Evolutionary conservation across 2,329 filamentous ascomycete species (phyloP).

Genomic region (Chaetomiaceae sp.): DNA sequence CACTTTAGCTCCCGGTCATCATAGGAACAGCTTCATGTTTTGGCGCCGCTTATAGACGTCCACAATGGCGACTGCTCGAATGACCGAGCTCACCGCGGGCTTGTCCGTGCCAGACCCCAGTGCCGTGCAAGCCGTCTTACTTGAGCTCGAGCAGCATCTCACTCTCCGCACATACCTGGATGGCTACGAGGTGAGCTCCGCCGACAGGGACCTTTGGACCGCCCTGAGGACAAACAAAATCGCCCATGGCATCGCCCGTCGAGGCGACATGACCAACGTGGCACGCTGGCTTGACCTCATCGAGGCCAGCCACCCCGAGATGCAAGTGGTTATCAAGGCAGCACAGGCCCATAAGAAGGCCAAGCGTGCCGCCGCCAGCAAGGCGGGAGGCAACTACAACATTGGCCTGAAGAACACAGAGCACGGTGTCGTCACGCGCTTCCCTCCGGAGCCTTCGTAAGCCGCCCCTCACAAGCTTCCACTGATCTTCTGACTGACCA

Average conservation of each 20-base stretch:
- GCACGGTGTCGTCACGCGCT: conserved; percentile 5
- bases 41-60: no score
- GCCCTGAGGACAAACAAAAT: background rate
- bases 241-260: conserved; percentile 1
- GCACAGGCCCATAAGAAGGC: background rate
- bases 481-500: background rate
- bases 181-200: background rate
- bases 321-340: conserved; percentile 3
- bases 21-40: no score
- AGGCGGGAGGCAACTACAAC: conserved; percentile 7
- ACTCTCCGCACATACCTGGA: conserved; percentile 4
- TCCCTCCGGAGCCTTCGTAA: conserved; percentile 8
- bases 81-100: no score
- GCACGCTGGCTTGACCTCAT: conserved; percentile 2
- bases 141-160: conserved; percentile 4
- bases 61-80: no score
- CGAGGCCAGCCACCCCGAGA: conserved; percentile 7
- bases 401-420: conserved; percentile 7
- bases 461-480: background rate
- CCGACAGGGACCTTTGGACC: conserved; percentile 1
- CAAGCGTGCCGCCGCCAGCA: conserved; percentile 7
- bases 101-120: conserved; percentile 2
- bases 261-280: background rate
- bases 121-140: background rate
- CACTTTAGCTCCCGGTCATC: no score